Evolutionary conservation across 2,329 filamentous ascomycete species (phyloP), one percentile per base, ranked within the genome.

Genomic region (Fusarium sp.): DNA sequence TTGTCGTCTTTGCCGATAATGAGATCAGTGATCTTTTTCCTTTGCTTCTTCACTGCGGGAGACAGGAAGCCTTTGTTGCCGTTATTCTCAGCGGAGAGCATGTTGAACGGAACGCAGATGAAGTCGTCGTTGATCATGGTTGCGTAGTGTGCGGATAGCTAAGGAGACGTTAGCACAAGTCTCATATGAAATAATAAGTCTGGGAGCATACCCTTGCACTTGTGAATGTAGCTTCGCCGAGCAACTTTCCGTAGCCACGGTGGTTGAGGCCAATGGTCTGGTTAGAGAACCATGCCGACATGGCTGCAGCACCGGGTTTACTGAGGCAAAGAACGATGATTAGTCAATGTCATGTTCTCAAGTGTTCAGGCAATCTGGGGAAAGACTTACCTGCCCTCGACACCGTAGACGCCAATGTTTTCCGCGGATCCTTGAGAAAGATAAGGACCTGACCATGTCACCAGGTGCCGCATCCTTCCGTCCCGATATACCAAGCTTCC

Each of bases 301-400:
- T 78, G 2, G 82, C 81, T 0, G 83, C 76, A 11, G 83, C 83
- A 18, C 83, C 83, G 0, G 83, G 83, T 53, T 84, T 84, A 45
- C n/a, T n/a, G n/a, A n/a, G n/a, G n/a, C n/a, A n/a, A n/a, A n/a
- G n/a, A n/a, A n/a, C n/a, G n/a, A n/a, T n/a, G n/a, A n/a, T n/a
- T n/a, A n/a, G n/a, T n/a, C n/a, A n/a, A n/a, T n/a, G n/a, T n/a
- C n/a, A n/a, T n/a, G n/a, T n/a, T n/a, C n/a, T n/a, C n/a, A n/a
- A n/a, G n/a, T n/a, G n/a, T n/a, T n/a, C n/a, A n/a, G n/a, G n/a
- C n/a, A n/a, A n/a, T n/a, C n/a, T n/a, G n/a, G n/a, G n/a, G n/a
- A n/a, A n/a, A n/a, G n/a, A n/a, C 76, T 59, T 67, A 75, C 79
- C 79, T 81, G 24, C 83, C 83, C 63, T 85, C 82, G 2, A 84